These are phyloP conservation scores for Cryphonectria nitschkei DNA, from an alignment of 2,329 filamentous ascomycete genomes.

Conservation along the genomic window DNA sequence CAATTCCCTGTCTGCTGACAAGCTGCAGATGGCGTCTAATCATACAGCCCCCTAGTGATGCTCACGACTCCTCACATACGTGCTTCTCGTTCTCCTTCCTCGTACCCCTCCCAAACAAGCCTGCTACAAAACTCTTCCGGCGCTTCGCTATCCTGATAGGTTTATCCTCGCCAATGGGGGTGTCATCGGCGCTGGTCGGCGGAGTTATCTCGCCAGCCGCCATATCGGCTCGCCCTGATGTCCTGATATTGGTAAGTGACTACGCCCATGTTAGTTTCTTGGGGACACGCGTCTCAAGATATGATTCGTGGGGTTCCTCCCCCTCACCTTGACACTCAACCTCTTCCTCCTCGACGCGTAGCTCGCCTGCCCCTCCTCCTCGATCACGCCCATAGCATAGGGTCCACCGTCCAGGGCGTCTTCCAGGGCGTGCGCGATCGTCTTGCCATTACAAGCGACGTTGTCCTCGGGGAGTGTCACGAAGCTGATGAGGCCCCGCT, in stretches of 20 bases:
- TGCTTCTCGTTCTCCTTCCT: constrained; percentile 30
- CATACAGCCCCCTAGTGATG: not conserved
- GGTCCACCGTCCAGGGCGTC: constrained; percentile 44
- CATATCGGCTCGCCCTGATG: constrained; percentile 30
- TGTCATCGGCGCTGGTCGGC: constrained; percentile 30
- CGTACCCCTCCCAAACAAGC: constrained; percentile 43
- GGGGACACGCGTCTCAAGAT: not conserved
- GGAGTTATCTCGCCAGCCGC: constrained; percentile 25
- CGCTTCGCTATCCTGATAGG: constrained; percentile 39
- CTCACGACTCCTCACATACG: constrained; percentile 11
- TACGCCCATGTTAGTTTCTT: constrained; percentile 32
- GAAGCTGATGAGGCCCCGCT: constrained; percentile 76
- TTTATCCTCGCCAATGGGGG: constrained; percentile 24
- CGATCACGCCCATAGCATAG: constrained; percentile 39
- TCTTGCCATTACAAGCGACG: constrained; percentile 71
- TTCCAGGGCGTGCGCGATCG: constrained; percentile 69
- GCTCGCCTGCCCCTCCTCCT: constrained; percentile 25
- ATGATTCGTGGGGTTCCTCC: no score
- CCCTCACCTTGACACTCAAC: constrained; percentile 42
- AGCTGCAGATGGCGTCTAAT: not conserved
- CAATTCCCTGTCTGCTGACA: not conserved
- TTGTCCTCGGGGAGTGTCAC: constrained; percentile 71
- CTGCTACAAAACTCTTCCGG: constrained; percentile 52
- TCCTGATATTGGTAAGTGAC: constrained; percentile 39
- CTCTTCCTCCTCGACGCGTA: constrained; percentile 35